Evolutionary conservation across 2,329 filamentous ascomycete species (phyloP).

Genomic region (Dothistroma septosporum): DNA sequence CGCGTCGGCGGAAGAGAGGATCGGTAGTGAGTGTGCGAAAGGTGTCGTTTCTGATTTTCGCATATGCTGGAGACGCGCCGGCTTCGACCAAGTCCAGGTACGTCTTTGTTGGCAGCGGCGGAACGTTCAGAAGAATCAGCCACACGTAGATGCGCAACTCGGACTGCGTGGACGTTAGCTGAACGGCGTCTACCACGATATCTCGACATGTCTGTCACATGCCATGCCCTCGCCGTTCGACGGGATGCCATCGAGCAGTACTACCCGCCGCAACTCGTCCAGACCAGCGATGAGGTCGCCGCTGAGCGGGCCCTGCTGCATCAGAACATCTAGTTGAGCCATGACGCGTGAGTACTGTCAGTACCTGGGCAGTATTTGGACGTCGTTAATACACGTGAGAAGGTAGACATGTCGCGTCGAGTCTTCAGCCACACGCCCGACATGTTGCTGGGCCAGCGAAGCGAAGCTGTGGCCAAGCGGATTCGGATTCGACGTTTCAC

Average conservation of each 20-base stretch:
- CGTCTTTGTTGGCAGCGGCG: slow-evolving; percentile 76
- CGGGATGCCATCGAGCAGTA: slow-evolving; percentile 71
- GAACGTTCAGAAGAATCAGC: slow-evolving; percentile 86
- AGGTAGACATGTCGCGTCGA: not conserved
- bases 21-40: slow-evolving; percentile 96
- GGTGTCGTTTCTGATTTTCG: slow-evolving; percentile 97
- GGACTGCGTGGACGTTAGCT: slow-evolving; percentile 55
- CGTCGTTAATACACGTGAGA: not conserved
- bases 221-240: slow-evolving; percentile 80
- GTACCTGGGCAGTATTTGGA: not conserved
- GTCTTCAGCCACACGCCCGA: not conserved
- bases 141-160: slow-evolving; percentile 91
- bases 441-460: too few relatives aligned
- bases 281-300: slow-evolving; percentile 64
- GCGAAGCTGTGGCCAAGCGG: too few relatives aligned
- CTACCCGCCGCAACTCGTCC: slow-evolving; percentile 67
- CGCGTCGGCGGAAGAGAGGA: slow-evolving; percentile 89
- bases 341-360: slow-evolving; percentile 20
- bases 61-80: slow-evolving; percentile 88
- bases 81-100: slow-evolving; percentile 90
- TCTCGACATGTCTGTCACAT: slow-evolving; percentile 28
- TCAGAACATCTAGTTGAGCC: slow-evolving; percentile 63
- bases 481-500: too few relatives aligned
- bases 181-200: not conserved
- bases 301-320: slow-evolving; percentile 74